Conservation (phyloP, 2,329 filamentous ascomycete genomes). For the Gliomastix tumulicola region DNA sequence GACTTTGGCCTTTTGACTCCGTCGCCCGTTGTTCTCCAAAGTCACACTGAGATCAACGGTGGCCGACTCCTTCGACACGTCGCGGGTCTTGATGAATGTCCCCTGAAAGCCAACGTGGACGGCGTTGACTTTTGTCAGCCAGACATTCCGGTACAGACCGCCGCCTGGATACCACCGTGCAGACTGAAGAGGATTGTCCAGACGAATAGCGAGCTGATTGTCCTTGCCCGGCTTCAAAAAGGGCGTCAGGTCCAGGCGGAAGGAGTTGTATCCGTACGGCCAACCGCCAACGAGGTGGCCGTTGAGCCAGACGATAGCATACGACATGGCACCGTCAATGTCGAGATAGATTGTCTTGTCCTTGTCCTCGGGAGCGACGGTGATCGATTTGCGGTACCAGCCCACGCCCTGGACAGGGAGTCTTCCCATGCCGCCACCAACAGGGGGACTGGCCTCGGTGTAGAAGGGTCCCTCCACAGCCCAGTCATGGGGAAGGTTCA, state of each 20-base stretch:
- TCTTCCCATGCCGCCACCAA: constrained; percentile 30
- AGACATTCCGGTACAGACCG: constrained; percentile 47
- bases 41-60: constrained; percentile 34
- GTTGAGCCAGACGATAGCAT: constrained; percentile 44
- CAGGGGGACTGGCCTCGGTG: constrained; percentile 16
- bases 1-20: constrained; percentile 24
- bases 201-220: constrained; percentile 40
- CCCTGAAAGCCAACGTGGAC: constrained; percentile 42
- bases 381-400: constrained; percentile 40
- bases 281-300: constrained; percentile 41
- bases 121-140: constrained; percentile 39
- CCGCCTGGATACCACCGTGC: constrained; percentile 49
- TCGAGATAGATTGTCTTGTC: constrained; percentile 35
- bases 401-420: constrained; percentile 45
- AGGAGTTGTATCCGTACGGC: constrained; percentile 44
- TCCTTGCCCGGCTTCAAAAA: constrained; percentile 23
- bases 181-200: constrained; percentile 39
- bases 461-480: constrained; percentile 38
- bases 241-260: constrained; percentile 40
- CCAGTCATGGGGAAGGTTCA: constrained; percentile 41
- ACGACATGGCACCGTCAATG: constrained; percentile 44
- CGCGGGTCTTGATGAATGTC: constrained; percentile 37
- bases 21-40: constrained; percentile 33
- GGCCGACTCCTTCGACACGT: constrained; percentile 35
- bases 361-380: constrained; percentile 17